Conservation (phyloP, 2,329 filamentous ascomycete species). For the Cordyceps tenuipes region DNA sequence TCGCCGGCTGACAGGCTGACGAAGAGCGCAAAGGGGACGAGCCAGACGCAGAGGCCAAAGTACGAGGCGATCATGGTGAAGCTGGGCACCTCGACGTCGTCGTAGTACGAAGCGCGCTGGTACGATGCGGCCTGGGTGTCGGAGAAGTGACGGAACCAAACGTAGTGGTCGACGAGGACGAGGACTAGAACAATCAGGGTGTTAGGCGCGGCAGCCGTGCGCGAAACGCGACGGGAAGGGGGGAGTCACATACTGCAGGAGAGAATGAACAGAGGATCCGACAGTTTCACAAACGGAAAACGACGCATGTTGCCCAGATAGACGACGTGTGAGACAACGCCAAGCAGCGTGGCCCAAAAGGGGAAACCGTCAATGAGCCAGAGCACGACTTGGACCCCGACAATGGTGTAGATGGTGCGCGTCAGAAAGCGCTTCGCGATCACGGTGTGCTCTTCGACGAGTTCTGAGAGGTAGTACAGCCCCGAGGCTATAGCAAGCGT, state of each 20-base stretch:
- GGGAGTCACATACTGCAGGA: constrained; percentile 59
- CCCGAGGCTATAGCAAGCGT: constrained; percentile 96
- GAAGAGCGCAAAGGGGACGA: constrained; percentile 91
- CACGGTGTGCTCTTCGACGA: constrained; percentile 96
- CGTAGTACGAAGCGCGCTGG: constrained; percentile 52
- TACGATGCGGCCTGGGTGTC: constrained; percentile 49
- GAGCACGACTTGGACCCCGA: constrained; percentile 65
- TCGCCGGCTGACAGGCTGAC: constrained; percentile 90
- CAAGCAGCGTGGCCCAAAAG: constrained; percentile 61
- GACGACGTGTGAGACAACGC: constrained; percentile 70
- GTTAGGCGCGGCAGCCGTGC: not conserved
- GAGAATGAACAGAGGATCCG: constrained; percentile 75
- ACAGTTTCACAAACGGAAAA: constrained; percentile 72
- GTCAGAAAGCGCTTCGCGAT: constrained; percentile 80
- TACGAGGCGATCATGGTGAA: constrained; percentile 95
- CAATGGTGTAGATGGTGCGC: constrained; percentile 75
- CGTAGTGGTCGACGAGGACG: constrained; percentile 82
- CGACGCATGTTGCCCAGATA: constrained; percentile 79
- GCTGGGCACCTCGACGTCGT: constrained; percentile 57
- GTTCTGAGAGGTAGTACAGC: constrained; percentile 94
- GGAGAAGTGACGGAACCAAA: constrained; percentile 94
- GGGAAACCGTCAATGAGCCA: constrained; percentile 82
- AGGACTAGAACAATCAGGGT: constrained; percentile 44
- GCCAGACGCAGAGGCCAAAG: constrained; percentile 93
- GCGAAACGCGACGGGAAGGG: too few species aligned